A percentile compares a stretch with the other conserved stretches of the same genome.
Conservation (phyloP, 352 stramenopile species). For the Phytophthora citrophthora region DNA sequence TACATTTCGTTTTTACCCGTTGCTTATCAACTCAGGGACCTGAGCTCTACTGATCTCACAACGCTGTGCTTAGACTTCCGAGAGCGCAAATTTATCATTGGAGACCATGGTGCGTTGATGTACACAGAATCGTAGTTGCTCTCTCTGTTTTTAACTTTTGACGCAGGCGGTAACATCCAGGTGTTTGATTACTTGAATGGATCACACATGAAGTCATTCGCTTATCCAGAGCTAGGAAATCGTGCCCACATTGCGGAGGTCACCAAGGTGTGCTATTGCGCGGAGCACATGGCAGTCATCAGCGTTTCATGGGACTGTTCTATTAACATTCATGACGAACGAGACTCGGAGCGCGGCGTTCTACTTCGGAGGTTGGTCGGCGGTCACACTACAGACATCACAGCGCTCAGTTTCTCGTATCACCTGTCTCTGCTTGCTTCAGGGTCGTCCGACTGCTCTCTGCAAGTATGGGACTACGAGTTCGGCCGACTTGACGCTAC, state of each 20-base stretch:
- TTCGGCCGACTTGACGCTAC: conserved; percentile 82
- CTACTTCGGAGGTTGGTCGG: conserved; percentile 76
- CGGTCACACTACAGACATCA: conserved; percentile 82
- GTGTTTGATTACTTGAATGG: conserved; percentile 92
- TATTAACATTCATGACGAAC: conserved; percentile 88
- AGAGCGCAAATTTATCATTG: conserved; percentile 88
- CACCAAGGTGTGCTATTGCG: conserved; percentile 80
- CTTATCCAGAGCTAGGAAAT: conserved; percentile 68
- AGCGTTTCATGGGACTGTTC: conserved; percentile 81
- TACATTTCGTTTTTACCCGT: background rate
- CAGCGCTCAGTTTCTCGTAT: conserved; percentile 74
- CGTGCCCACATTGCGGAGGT: conserved; percentile 79
- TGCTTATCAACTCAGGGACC: conserved; percentile 25
- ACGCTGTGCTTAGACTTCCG: conserved; percentile 81
- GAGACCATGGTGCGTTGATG: conserved; percentile 63
- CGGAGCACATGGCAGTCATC: conserved; percentile 88
- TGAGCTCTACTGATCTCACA: conserved; percentile 80
- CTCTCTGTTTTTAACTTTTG: background rate
- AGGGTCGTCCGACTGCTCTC: conserved; percentile 66
- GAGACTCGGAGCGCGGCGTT: conserved; percentile 77
- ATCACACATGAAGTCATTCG: conserved; percentile 87
- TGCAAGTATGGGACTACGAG: conserved; percentile 91
- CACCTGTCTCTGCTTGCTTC: conserved; percentile 81
- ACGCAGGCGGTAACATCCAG: conserved; percentile 67
- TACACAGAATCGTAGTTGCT: background rate